Base-by-base conservation (phyloP, 768 basidiomycete species). In the Suillus tomentosus region DNA sequence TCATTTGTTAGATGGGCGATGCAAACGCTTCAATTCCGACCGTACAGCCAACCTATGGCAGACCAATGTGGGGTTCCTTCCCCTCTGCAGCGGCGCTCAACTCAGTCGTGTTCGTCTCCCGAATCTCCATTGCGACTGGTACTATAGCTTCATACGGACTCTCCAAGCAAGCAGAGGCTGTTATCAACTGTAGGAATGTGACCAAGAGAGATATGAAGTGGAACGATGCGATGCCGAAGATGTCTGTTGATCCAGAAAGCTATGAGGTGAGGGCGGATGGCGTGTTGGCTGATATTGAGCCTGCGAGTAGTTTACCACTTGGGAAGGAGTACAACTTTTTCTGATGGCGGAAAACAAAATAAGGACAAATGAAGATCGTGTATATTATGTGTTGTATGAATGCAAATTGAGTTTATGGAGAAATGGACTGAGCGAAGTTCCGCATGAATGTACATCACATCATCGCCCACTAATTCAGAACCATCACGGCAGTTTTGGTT, bases 21-120 rank as follows among this genome's bases (percentile, higher is more conserved):
- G 92, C 96, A 0, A 99, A 98, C 75, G 97, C 85, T 2, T 96
- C 95, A 9, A 99, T 99, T 66, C 95, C 97, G 14, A 92, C 94
- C 2, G 94, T 99, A 0, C 95, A 99, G 73, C 97, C 97, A 0
- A 85, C 88, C 73, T 86, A 86, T 66, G 86, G 88, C 10, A 86
- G 89, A 51, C 94, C 94, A 1, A 99, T 99, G 97, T 99, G 96
- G 95, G 96, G 93, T 15, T 76, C 89, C 36, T 80, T 91, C 65
- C 80, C 94, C 0, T 78, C 81, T 2, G 88, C 94, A 3, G 96
- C 94, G 0, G 91, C 92, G 0, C 82, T 89, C 60, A 92, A 91
- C 77, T 96, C 95, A 0, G 80, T 95, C 61, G 80, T 88, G 5
- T 99, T 97, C 76, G 94, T 96, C 43, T 96, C 94, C 4, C 79